Conservation (phyloP, 2,329 filamentous ascomycete species). For the Penicillium palitans region DNA sequence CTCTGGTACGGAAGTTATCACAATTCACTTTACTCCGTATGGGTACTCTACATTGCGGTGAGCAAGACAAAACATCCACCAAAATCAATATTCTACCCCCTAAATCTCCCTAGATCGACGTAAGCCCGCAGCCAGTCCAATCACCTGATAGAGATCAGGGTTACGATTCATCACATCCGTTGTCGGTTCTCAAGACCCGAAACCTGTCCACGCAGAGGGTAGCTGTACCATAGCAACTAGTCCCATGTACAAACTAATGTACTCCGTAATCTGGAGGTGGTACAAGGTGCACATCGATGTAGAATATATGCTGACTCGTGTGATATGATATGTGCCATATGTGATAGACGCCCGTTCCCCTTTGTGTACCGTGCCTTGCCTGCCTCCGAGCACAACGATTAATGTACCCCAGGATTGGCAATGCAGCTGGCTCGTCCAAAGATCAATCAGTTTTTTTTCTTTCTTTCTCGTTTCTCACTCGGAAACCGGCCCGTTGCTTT, state of each 20-base stretch:
- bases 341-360: conserved; percentile 3
- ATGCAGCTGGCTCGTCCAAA: conserved; percentile 15
- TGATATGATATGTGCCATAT: conserved; percentile 4
- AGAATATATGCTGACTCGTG: neutral
- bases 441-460: neutral
- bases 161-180: conserved; percentile 12
- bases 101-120: conserved; percentile 2
- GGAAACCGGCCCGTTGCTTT: conserved; percentile 1
- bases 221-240: conserved; percentile 5
- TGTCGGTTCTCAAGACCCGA: conserved; percentile 9
- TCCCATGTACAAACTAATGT: conserved; percentile 7
- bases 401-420: conserved; percentile 27
- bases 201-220: neutral
- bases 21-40: neutral
- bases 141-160: conserved; percentile 6
- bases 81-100: neutral
- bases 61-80: neutral
- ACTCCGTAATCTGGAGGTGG: neutral
- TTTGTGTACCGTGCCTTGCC: conserved; percentile 7
- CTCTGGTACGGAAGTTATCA: neutral
- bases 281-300: neutral
- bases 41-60: conserved; percentile 3
- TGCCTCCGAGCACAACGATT: neutral
- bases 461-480: conserved; percentile 1
- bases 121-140: conserved; percentile 6